A percentile compares a stretch with the other conserved stretches of the same genome.
Conservation (phyloP, 306 rosid species). For the Acmispon strigosus region DNA sequence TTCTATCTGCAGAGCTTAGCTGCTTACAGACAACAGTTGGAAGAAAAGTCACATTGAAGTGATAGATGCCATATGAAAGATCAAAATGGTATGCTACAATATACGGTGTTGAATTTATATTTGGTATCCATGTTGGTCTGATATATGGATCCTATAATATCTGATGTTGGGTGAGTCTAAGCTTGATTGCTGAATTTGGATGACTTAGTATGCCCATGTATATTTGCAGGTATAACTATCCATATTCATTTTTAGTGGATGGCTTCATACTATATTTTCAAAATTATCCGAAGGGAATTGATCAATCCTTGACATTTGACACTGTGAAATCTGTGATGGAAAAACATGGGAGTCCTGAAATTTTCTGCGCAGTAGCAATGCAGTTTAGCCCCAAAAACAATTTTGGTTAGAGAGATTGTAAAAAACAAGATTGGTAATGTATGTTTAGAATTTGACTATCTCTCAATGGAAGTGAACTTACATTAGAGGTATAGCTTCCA, state of each 20-base stretch:
- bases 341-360: neutral
- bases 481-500: neutral
- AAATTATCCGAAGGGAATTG: constrained; percentile 7
- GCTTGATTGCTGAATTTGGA: neutral
- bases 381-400: neutral
- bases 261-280: neutral
- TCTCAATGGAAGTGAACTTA: neutral
- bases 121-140: neutral
- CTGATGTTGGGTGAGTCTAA: neutral
- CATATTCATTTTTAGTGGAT: constrained; percentile 11
- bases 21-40: constrained; percentile 47
- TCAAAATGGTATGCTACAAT: constrained; percentile 16
- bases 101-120: neutral
- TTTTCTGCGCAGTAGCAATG: neutral
- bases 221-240: constrained; percentile 22
- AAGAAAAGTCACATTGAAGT: constrained; percentile 34
- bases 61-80: neutral
- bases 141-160: neutral
- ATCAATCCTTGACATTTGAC: neutral
- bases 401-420: neutral
- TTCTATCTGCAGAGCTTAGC: constrained; percentile 46
- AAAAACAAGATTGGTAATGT: neutral
- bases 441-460: constrained; percentile 1
- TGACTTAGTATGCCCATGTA: neutral
- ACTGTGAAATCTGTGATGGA: neutral